Conservation (phyloP, 768 basidiomycete species). For the Gymnopilus dilepis region DNA sequence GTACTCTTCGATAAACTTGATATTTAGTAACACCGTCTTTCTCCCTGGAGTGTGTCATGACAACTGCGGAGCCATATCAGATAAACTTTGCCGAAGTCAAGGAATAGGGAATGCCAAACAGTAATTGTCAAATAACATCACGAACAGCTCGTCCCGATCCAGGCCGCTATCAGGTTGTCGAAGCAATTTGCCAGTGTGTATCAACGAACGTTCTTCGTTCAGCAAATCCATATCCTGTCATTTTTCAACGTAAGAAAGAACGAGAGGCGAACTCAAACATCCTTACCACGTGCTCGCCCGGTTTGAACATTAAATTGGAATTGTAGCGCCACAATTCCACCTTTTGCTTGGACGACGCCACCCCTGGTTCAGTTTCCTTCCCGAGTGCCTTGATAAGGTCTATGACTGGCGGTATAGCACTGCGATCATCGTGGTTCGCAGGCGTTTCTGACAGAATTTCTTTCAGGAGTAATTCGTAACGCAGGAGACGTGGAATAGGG, state of each 20-base stretch:
- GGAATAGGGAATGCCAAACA: constrained; percentile 49
- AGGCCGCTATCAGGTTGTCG: constrained; percentile 84
- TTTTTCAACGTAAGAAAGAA: constrained; percentile 1
- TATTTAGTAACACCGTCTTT: constrained; percentile 78
- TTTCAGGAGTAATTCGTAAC: constrained; percentile 85
- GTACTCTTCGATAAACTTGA: constrained; percentile 75
- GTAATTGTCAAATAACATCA: constrained; percentile 95
- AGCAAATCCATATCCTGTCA: constrained; percentile 84
- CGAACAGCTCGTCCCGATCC: constrained; percentile 71
- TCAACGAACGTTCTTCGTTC: constrained; percentile 82
- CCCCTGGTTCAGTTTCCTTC: constrained; percentile 87
- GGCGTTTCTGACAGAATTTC: constrained; percentile 81
- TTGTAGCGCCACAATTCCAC: constrained; percentile 90
- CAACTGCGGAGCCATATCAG: constrained; percentile 54
- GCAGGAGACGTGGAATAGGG: constrained; percentile 85
- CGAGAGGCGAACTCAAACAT: not conserved
- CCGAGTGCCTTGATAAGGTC: constrained; percentile 87
- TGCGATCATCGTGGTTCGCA: constrained; percentile 75
- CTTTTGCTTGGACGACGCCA: constrained; percentile 83
- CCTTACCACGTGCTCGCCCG: constrained; percentile 69
- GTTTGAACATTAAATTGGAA: constrained; percentile 76
- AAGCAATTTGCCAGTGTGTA: constrained; percentile 81
- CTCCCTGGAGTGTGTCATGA: constrained; percentile 81
- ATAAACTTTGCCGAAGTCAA: not conserved
- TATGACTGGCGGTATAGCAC: constrained; percentile 84